Percentiles rank a stretch among this genome's conserved stretches.
Conservation (phyloP, 768 basidiomycete genomes). For the Psilocybe azurescens region DNA sequence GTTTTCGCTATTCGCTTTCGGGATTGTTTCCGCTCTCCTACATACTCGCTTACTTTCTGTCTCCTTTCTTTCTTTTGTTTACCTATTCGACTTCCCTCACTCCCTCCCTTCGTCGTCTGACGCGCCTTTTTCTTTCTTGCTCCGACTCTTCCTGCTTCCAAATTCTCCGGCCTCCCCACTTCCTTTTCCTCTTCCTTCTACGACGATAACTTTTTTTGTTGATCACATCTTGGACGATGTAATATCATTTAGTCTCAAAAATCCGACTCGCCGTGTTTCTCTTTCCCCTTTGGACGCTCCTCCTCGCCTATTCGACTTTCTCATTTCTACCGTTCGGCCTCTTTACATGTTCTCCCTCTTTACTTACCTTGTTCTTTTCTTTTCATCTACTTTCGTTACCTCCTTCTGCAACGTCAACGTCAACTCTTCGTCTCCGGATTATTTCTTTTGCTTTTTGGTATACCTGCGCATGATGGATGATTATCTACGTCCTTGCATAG, state of each 20-base stretch:
- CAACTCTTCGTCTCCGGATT: neutral
- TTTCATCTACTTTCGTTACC: neutral
- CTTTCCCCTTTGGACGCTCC: slow-evolving; percentile 4
- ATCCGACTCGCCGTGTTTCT: neutral
- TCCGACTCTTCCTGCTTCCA: neutral
- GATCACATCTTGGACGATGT: neutral
- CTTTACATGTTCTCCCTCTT: neutral
- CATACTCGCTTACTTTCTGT: neutral
- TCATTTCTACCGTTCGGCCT: neutral
- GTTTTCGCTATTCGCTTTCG: slow-evolving; percentile 1
- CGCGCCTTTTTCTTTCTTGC: neutral
- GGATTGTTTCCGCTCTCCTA: neutral
- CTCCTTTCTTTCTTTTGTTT: neutral
- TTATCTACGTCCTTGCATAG: too few relatives aligned
- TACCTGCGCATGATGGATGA: too few relatives aligned
- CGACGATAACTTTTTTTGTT: neutral
- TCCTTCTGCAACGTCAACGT: neutral
- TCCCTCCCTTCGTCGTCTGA: neutral
- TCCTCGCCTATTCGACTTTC: neutral
- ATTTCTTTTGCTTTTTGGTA: too few relatives aligned
- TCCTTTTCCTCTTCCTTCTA: neutral
- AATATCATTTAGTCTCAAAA: neutral
- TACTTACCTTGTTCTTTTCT: neutral
- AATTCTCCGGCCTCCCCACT: neutral
- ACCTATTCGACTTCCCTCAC: neutral